Percentiles rank a stretch among this genome's conserved stretches.
Evolutionary conservation across 1,139 yeast genomes (phyloP).

Genomic region (Saccharomycopsis hybrid): DNA sequence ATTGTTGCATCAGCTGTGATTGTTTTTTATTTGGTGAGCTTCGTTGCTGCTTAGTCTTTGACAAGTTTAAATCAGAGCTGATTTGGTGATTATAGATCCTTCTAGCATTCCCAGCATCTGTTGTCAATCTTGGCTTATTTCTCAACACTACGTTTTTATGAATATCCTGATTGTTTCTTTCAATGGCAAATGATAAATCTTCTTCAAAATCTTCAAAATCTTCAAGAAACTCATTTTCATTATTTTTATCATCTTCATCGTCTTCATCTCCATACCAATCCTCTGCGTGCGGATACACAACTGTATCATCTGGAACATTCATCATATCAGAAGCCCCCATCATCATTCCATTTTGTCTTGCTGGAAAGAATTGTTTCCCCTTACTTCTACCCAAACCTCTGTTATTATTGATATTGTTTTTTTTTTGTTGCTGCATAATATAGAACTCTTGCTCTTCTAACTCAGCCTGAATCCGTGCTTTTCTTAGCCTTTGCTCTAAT

Average conservation of each 20-base stretch:
- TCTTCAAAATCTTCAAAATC: slow-evolving; percentile 19
- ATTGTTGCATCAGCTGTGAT: too few relatives aligned
- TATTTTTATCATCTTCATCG: not conserved
- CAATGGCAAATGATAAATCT: slow-evolving; percentile 9
- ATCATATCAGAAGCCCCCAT: slow-evolving; percentile 9
- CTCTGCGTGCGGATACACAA: slow-evolving; percentile 9
- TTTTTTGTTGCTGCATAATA: slow-evolving; percentile 7
- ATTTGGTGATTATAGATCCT: slow-evolving; percentile 6
- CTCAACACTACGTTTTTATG: slow-evolving; percentile 9
- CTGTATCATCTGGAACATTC: slow-evolving; percentile 18
- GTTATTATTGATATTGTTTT: not conserved
- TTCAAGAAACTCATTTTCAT: slow-evolving; percentile 8
- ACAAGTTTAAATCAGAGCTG: not conserved
- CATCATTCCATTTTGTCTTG: not conserved
- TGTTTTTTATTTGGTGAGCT: not conserved
- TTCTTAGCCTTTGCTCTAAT: slow-evolving; percentile 15
- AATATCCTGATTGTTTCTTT: slow-evolving; percentile 4
- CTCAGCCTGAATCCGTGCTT: slow-evolving; percentile 18
- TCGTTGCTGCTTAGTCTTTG: not conserved
- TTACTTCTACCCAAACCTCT: not conserved
- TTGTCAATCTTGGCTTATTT: not conserved
- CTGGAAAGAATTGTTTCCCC: not conserved
- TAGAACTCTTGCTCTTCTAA: slow-evolving; percentile 19
- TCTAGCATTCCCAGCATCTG: slow-evolving; percentile 1
- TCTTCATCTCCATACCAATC: slow-evolving; percentile 1